Conservation (phyloP, 768 basidiomycete genomes). For the Suillus discolor region DNA sequence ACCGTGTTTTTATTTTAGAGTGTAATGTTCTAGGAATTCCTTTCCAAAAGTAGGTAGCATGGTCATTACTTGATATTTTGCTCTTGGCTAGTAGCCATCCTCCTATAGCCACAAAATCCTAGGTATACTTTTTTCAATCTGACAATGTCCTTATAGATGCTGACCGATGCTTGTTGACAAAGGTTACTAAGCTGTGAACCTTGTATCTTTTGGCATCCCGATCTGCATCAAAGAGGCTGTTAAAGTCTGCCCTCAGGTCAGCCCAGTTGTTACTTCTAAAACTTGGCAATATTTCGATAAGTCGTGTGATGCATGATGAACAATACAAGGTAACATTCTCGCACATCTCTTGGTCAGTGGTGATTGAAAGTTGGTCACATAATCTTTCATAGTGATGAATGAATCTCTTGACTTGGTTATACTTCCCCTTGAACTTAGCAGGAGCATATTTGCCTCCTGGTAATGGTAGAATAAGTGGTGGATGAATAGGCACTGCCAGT, state of each 20-base stretch:
- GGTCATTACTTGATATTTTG: constrained; percentile 3
- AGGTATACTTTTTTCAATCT: constrained; percentile 14
- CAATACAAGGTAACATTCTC: constrained; percentile 16
- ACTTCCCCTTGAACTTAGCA: background rate
- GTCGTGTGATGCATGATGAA: constrained; percentile 4
- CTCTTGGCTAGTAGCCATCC: constrained; percentile 8
- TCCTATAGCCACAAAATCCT: constrained; percentile 15
- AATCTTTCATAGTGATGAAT: background rate
- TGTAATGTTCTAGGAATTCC: constrained; percentile 11
- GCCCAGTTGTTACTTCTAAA: constrained; percentile 5
- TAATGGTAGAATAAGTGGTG: no score
- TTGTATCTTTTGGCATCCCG: constrained; percentile 5
- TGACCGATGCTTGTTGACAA: constrained; percentile 1
- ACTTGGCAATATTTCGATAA: constrained; percentile 8
- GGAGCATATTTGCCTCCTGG: no score
- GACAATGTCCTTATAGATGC: constrained; percentile 9
- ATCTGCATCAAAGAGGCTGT: constrained; percentile 15
- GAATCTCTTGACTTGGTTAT: background rate
- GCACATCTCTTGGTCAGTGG: constrained; percentile 9
- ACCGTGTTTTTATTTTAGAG: background rate
- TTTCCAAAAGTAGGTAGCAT: constrained; percentile 14
- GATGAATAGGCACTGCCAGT: no score
- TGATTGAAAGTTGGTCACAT: background rate
- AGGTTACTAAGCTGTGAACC: constrained; percentile 6
- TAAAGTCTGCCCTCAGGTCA: constrained; percentile 6